Base-by-base conservation (phyloP, 140 eudicot species). In the Flaveria floridana region DNA sequence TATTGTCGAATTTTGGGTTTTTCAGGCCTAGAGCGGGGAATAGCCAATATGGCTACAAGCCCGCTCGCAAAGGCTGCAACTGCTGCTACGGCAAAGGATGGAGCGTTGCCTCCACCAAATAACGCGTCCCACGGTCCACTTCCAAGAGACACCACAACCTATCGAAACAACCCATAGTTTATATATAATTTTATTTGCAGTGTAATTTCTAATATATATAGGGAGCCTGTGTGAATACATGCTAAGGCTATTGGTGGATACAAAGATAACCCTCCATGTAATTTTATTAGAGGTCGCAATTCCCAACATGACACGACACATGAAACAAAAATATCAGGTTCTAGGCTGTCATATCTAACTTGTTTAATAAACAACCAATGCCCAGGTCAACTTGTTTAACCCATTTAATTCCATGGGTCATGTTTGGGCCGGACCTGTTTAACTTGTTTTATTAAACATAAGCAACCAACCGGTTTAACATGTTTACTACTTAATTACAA, bases 51-150 rank as follows among this genome's bases (percentile, higher is more conserved):
- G 79, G 97, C 97, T 82, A 91, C 52, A 44, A 95, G 91, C 58
- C 99, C 99, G 72, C 97, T 81, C 25, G 89, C 85, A 65, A 95
- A 83, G 70, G 99, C 80, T 55, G 97, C 81, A 69, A 84, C 51
- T 65, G 89, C 97, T 69, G 95, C 99, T 52, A 91, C 76, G 30
- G 85, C 96, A 23, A 94, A 76, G 67, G 97, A 91, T 26, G 99
- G 92, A 44, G 97, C 83, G 81, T 95, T 95, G 18, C 96, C 97
- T 44, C 84, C 95, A 71, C 97, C 99, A 74, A 91, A 87, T 62
- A 91, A 85, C 78, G 78, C 82, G 83, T 95, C 99, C 99, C 90
- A 95, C 56, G 99, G 99, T 61, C 99, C 99, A 79, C 96, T 83
- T 78, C 95, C 99, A 79, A 91, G 81, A 51, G 99, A 95, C 44